These are phyloP conservation scores for Leccinellum albellum DNA, from an alignment of 768 basidiomycete genomes.

Conservation along the genomic window DNA sequence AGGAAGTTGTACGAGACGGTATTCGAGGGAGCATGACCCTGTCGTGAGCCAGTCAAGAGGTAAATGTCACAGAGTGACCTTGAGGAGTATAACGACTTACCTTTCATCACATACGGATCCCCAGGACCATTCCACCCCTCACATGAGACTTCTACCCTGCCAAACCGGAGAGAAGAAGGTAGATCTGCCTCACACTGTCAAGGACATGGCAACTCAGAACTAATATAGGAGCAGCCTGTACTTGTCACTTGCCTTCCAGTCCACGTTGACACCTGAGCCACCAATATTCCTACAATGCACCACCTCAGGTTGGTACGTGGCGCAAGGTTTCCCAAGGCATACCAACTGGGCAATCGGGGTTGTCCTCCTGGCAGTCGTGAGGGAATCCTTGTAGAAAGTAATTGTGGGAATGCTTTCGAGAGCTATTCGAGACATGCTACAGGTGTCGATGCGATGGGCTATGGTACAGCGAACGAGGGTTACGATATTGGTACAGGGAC, in stretches of 20 bases:
- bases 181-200: conserved; percentile 87
- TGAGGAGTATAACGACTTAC: conserved; percentile 35
- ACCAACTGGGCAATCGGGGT: conserved; percentile 71
- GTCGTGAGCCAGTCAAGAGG: neutral
- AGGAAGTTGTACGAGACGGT: conserved; percentile 72
- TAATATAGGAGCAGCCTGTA: conserved; percentile 1
- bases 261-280: conserved; percentile 72
- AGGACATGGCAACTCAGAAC: conserved; percentile 6
- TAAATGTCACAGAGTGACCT: neutral
- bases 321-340: conserved; percentile 78
- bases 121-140: conserved; percentile 87
- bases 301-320: conserved; percentile 73
- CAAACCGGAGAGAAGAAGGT: conserved; percentile 77
- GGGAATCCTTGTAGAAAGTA: conserved; percentile 68
- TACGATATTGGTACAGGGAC: neutral
- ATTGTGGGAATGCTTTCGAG: conserved; percentile 71
- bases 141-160: conserved; percentile 81
- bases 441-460: neutral
- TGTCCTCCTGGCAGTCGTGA: conserved; percentile 66
- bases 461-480: neutral
- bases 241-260: conserved; percentile 73
- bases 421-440: conserved; percentile 61
- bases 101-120: conserved; percentile 82
- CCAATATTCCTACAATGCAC: conserved; percentile 83
- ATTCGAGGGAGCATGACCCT: conserved; percentile 89